Evolutionary conservation across 169 alveolate genomes (phyloP).

Genomic region (Besnoitia besnoiti): DNA sequence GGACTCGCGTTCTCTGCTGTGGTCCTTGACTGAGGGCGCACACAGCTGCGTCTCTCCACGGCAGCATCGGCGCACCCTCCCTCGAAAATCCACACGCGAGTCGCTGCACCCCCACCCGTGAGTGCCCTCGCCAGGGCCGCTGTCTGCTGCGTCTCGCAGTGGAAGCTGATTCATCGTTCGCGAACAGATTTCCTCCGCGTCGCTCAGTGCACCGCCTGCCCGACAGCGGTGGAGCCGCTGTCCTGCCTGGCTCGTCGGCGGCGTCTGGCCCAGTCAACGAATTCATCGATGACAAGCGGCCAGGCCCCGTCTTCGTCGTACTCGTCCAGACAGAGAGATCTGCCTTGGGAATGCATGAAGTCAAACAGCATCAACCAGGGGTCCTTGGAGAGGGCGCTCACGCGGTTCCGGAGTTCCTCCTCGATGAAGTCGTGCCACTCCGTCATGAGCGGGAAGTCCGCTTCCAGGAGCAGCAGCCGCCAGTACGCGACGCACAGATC

Average conservation of each 20-base stretch:
- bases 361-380: constrained; percentile 50
- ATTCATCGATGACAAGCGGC: constrained; percentile 56
- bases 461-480: constrained; percentile 25
- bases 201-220: too few species aligned
- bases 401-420: constrained; percentile 17
- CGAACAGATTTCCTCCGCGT: too few species aligned
- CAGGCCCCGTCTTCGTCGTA: constrained; percentile 64
- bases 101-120: too few species aligned
- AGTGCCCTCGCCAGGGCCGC: too few species aligned
- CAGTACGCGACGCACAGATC: constrained; percentile 54
- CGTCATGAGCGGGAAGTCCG: constrained; percentile 1
- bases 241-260: background rate
- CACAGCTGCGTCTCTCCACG: too few species aligned
- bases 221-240: too few species aligned
- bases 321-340: background rate
- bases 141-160: too few species aligned
- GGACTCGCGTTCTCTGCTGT: too few species aligned
- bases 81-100: too few species aligned
- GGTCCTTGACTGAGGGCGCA: too few species aligned
- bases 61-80: too few species aligned
- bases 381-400: constrained; percentile 5
- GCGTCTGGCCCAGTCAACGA: constrained; percentile 47
- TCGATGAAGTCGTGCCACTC: constrained; percentile 9
- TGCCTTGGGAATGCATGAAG: background rate
- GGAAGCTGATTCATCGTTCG: too few species aligned